phyloP scores from a whole-genome alignment of 139 green algal genomes.

The Eudorina sp. region DNA sequence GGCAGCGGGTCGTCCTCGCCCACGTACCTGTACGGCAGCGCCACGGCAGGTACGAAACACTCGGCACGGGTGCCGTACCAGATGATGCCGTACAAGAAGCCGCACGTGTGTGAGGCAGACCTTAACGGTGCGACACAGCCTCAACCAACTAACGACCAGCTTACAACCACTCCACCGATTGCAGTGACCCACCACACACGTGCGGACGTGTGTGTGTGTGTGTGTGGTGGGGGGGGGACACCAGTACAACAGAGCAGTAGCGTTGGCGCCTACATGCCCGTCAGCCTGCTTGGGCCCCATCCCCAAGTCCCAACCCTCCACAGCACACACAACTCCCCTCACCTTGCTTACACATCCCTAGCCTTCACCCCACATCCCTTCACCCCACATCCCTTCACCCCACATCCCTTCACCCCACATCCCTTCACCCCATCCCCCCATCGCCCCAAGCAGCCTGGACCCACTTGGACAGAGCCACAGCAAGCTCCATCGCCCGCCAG shows the following conservation, averaged over 20 bases:
- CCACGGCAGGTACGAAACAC: neutral
- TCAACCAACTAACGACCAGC: too few relatives aligned
- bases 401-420: neutral
- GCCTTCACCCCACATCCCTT: neutral
- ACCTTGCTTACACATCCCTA: neutral
- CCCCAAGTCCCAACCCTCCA: neutral
- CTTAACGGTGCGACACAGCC: too few relatives aligned
- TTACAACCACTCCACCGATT: too few relatives aligned
- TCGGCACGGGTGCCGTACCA: neutral
- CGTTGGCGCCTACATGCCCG: too few relatives aligned
- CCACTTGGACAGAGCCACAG: slow-evolving; percentile 64
- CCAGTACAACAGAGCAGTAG: too few relatives aligned
- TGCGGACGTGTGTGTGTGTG: too few relatives aligned
- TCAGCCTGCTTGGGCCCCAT: too few relatives aligned
- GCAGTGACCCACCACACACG: too few relatives aligned
- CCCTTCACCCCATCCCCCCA: neutral
- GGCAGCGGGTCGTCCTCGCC: slow-evolving; percentile 63
- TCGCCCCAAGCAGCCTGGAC: too few relatives aligned
- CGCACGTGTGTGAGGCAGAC: too few relatives aligned
- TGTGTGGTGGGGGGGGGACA: too few relatives aligned
- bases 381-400: neutral
- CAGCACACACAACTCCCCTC: neutral
- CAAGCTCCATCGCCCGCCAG: slow-evolving; percentile 75
- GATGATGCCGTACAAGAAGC: too few relatives aligned
- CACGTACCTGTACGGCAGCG: slow-evolving; percentile 69